Evolutionary conservation across 345 rosid genomes (phyloP), one percentile per base, ranked within the genome.

Genomic region (Kandelia obovata): DNA sequence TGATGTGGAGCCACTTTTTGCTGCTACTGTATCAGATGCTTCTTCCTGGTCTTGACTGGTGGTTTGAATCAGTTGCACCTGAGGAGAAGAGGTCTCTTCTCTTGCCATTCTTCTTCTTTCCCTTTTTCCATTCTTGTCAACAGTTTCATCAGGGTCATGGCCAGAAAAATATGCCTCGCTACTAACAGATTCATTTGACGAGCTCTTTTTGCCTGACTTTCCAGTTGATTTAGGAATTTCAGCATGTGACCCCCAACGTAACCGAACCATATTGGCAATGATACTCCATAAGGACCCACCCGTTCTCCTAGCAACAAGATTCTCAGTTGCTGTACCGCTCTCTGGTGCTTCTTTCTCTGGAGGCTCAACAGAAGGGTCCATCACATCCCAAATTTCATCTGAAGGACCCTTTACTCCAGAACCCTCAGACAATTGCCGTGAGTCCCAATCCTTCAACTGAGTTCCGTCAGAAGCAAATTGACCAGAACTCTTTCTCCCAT

Each of bases 101-200:
- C 69, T 81, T 15, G 73, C 73, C 71, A 62, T 62, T 73, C 71
- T 69, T 39, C 64, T 68, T 80, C 65, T 76, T 67, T 79, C 87
- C 74, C 63, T 77, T 76, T 81, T 81, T 32, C 66, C 67, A 67
- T 77, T 84, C 62, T 85, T 85, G 30, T 85, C 92, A 69, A 69
- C 81, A 59, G 71, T 89, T 65, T 89, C 93, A 8, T 80, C 89
- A 39, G 74, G 87, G 69, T 90, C 99, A 78, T 43, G 93, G 47
- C 96, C 96, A 73, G 97, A 95, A 81, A 95, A 86, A 92, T 90
- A 90, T 46, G 91, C 73, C 62, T 84, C 96, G 65, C 88, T 86
- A 37, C 82, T 73, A 67, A 72, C 79, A 66, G 97, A 90, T 70
- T 82, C 96, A 75, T 73, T 74, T 30, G 96, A 81, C 30, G 85